Percentiles rank a stretch among this genome's conserved stretches.
Evolutionary conservation across 2,329 filamentous ascomycete species (phyloP).

Genomic region (Beauveria brongniartii): DNA sequence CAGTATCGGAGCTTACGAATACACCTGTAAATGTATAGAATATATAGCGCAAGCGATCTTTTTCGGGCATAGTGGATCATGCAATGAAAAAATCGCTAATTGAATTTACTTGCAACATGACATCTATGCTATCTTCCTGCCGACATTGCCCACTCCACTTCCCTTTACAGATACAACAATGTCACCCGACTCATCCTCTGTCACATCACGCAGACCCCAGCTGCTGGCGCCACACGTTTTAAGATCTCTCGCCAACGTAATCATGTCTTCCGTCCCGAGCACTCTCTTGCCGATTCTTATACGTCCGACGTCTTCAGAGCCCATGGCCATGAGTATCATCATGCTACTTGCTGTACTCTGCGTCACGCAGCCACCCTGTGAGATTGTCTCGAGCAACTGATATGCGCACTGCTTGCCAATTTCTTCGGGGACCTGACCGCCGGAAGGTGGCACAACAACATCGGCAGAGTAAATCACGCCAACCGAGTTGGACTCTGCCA

Average conservation of each 20-base stretch:
- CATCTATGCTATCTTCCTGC: slow-evolving; percentile 67
- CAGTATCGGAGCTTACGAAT: slow-evolving; percentile 20
- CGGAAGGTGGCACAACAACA: slow-evolving; percentile 62
- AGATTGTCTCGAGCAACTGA: slow-evolving; percentile 77
- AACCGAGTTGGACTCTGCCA: slow-evolving; percentile 79
- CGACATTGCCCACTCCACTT: slow-evolving; percentile 87
- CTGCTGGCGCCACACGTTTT: slow-evolving; percentile 82
- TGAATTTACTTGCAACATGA: slow-evolving; percentile 14
- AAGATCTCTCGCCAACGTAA: slow-evolving; percentile 76
- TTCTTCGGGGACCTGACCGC: slow-evolving; percentile 81
- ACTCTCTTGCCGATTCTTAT: slow-evolving; percentile 75
- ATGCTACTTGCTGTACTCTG: slow-evolving; percentile 64
- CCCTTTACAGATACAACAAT: slow-evolving; percentile 88
- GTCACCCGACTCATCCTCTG: slow-evolving; percentile 58
- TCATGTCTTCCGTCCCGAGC: slow-evolving; percentile 69
- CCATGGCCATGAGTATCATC: slow-evolving; percentile 93
- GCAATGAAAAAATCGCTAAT: slow-evolving; percentile 11
- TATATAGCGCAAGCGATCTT: not conserved
- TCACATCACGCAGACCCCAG: slow-evolving; percentile 78
- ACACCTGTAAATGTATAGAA: slow-evolving; percentile 16
- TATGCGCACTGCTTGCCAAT: slow-evolving; percentile 82
- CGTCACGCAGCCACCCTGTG: slow-evolving; percentile 73
- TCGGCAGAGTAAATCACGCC: slow-evolving; percentile 87
- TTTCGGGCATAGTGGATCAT: not conserved
- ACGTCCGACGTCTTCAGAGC: slow-evolving; percentile 87